Evolutionary conservation across 495 filamentous ascomycete species (phyloP).

Genomic region (Xanthoparmelia taractica): DNA sequence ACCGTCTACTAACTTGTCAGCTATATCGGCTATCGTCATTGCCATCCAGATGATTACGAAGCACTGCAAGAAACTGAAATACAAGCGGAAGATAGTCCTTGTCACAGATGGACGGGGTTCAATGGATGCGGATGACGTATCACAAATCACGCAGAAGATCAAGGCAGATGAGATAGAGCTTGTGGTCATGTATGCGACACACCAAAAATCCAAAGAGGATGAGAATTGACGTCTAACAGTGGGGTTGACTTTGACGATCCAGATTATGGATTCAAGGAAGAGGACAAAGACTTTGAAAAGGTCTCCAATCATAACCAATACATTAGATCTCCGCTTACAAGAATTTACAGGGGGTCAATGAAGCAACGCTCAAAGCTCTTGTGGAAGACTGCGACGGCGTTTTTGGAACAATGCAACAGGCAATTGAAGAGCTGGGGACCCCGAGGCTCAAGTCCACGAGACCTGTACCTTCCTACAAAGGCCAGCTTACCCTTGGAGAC

Average conservation of each 20-base stretch:
- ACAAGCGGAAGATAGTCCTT: constrained; percentile 69
- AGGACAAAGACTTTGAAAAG: constrained; percentile 70
- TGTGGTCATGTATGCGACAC: constrained; percentile 58
- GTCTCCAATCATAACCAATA: constrained; percentile 28
- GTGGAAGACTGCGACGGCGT: constrained; percentile 57
- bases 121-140: constrained; percentile 60
- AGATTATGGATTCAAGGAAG: constrained; percentile 88
- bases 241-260: constrained; percentile 92
- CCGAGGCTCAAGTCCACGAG: constrained; percentile 67
- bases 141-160: constrained; percentile 61
- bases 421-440: constrained; percentile 64
- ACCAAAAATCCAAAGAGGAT: neutral
- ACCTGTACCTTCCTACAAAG: constrained; percentile 71
- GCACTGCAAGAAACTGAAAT: constrained; percentile 85
- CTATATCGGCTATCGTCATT: constrained; percentile 75
- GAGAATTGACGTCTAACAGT: constrained; percentile 43
- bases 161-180: constrained; percentile 70
- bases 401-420: constrained; percentile 79
- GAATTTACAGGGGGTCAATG: constrained; percentile 51
- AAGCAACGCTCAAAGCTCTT: constrained; percentile 54
- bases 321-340: constrained; percentile 3
- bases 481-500: constrained; percentile 73
- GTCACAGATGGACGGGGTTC: constrained; percentile 69
- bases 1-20: constrained; percentile 31
- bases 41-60: constrained; percentile 78